These are phyloP conservation scores for Oryza officinalis DNA, from an alignment of 176 grass and related monocot species.

Conservation along the genomic window DNA sequence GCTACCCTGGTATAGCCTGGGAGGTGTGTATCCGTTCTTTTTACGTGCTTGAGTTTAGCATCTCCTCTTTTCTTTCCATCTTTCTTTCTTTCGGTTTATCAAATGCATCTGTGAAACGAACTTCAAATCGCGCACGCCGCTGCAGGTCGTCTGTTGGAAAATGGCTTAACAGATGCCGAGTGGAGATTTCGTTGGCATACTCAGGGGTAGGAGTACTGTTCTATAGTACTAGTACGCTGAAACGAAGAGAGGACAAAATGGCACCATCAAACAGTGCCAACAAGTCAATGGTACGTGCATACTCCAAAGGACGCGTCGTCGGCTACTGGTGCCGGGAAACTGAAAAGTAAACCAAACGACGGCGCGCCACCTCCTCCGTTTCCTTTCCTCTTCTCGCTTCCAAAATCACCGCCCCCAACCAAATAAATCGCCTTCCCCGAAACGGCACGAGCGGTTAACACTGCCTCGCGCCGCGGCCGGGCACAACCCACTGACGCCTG, in stretches of 20 bases:
- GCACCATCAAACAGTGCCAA: background rate
- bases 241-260: background rate
- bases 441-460: constrained; percentile 25
- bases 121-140: background rate
- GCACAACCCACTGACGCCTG: background rate
- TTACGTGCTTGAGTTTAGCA: constrained; percentile 9
- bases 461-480: background rate
- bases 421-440: constrained; percentile 25
- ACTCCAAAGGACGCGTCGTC: background rate
- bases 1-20: constrained; percentile 13
- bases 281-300: background rate
- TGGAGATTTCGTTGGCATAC: background rate
- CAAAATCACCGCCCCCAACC: background rate
- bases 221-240: background rate
- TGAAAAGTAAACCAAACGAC: background rate
- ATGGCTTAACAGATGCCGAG: background rate
- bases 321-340: background rate
- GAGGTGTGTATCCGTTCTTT: background rate
- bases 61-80: background rate
- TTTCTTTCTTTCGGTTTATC: background rate
- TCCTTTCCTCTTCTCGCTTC: background rate
- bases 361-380: background rate
- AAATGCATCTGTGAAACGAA: background rate
- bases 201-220: background rate
- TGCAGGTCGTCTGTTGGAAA: too few relatives aligned